These are phyloP conservation scores for Rhinocladiella similis DNA, from an alignment of 2,329 filamentous ascomycete species.

Conservation along the genomic window DNA sequence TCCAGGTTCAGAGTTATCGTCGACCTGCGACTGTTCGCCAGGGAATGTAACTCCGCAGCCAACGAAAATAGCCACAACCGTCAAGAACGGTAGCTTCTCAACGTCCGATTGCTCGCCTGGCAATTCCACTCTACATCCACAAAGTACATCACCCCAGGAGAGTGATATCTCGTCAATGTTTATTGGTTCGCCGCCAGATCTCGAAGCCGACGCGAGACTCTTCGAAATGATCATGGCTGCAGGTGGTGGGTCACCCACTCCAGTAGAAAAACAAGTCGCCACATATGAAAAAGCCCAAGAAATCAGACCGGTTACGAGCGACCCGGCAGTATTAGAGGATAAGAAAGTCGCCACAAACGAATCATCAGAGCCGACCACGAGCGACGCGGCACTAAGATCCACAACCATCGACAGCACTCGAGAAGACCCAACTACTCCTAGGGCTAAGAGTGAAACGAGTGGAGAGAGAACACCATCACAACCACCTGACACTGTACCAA, in stretches of 20 bases:
- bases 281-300: neutral
- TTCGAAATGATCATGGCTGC: slow-evolving; percentile 13
- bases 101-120: neutral
- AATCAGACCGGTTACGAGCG: neutral
- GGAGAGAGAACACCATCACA: neutral
- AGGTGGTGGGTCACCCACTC: slow-evolving; percentile 14
- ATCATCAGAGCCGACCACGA: neutral
- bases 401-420: neutral
- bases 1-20: slow-evolving; percentile 12
- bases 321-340: neutral
- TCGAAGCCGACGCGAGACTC: slow-evolving; percentile 3
- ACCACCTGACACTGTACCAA: no score
- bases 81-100: neutral
- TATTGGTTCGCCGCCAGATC: slow-evolving; percentile 8
- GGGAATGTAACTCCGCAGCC: slow-evolving; percentile 1
- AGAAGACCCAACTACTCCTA: neutral
- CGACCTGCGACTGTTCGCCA: slow-evolving; percentile 14
- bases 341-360: neutral
- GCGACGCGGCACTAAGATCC: neutral
- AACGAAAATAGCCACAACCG: neutral
- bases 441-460: neutral
- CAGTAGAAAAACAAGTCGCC: neutral
- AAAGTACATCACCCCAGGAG: slow-evolving; percentile 2
- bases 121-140: neutral
- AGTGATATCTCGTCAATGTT: slow-evolving; percentile 17